Evolutionary conservation across 2,329 filamentous ascomycete genomes (phyloP), one percentile per base, ranked within the genome.

Genomic region (Amesomyces nigricolor): DNA sequence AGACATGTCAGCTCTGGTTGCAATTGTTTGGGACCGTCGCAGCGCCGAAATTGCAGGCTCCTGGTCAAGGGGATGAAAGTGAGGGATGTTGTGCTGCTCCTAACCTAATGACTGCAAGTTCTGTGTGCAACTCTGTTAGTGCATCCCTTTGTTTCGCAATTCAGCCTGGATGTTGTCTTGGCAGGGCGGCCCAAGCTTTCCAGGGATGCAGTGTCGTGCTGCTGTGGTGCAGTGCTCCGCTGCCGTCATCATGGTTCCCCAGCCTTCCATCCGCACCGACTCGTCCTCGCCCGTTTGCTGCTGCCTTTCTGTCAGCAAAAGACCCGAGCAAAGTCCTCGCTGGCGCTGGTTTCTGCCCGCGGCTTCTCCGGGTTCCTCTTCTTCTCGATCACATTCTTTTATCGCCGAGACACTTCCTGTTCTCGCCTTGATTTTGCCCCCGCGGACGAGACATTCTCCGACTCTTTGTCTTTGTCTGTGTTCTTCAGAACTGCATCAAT

Each of bases 191-290:
- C 55, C 47, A 51, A 52, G 53, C 53, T 42, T 35, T 30, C 10
- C 29, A n/a, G n/a, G n/a, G n/a, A n/a, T n/a, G n/a, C n/a, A 2
- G 17, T 19, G 17, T 19, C 17, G 17, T 19, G 17, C 17, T 19
- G 17, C 17, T 19, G 17, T 19, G 17, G 17, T 19, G 17, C 17
- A 19, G 17, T 13, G 35, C 44, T 30, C 17, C 8, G 59, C 49
- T 59, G 59, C 57, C 59, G 61, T 63, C 62, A 63, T 64, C 61
- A 61, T 46, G 54, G 54, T 64, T 64, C 62, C 62, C 62, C 53
- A 58, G 54, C 59, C 58, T 64, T 64, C 62, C 55, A 63, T 60
- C 50, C 53, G 40, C n/a, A 44, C 61, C 61, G 59, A 54, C 53
- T 42, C 44, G 26, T 49, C 22, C 37, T 47, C 37, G 30, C 17